A percentile compares a stretch with the other conserved stretches of the same genome.
Conservation (phyloP, 2,329 filamentous ascomycete species). For the Claviceps fusiformis region DNA sequence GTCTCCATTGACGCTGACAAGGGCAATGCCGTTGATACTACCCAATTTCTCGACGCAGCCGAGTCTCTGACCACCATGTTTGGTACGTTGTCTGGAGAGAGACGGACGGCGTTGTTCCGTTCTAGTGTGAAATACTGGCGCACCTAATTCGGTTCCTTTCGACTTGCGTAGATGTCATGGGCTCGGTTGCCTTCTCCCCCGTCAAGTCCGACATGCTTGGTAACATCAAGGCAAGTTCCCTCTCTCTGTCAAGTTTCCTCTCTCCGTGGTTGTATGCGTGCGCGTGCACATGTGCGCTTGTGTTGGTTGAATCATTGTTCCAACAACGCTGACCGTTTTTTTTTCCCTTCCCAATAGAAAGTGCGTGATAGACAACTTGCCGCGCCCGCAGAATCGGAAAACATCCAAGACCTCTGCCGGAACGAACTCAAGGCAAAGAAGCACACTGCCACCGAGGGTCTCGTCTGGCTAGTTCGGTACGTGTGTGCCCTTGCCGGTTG, state of each 20-base stretch:
- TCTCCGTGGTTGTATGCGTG: background rate
- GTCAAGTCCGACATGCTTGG: slow-evolving; percentile 86
- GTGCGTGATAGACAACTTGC: slow-evolving; percentile 70
- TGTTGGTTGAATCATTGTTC: background rate
- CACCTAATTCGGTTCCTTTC: background rate
- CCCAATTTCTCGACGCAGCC: slow-evolving; percentile 80
- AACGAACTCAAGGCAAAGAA: slow-evolving; percentile 87
- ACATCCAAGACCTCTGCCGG: slow-evolving; percentile 68
- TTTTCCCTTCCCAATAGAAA: slow-evolving; percentile 49
- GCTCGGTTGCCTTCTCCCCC: slow-evolving; percentile 65
- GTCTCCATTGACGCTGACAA: slow-evolving; percentile 64
- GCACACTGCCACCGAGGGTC: slow-evolving; percentile 75
- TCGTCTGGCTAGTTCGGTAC: slow-evolving; percentile 83
- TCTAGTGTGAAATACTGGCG: too few relatives aligned
- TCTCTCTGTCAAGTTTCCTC: background rate
- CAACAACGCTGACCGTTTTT: background rate
- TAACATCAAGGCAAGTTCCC: slow-evolving; percentile 65
- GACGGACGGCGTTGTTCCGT: background rate
- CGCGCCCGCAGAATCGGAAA: slow-evolving; percentile 65
- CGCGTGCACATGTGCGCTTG: background rate
- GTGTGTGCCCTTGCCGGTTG: slow-evolving; percentile 9
- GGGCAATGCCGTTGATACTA: slow-evolving; percentile 66
- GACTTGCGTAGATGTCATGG: slow-evolving; percentile 40
- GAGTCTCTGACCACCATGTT: slow-evolving; percentile 82
- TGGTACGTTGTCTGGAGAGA: slow-evolving; percentile 35